These are phyloP conservation scores for Erythrophleum fordii DNA, from an alignment of 306 rosid genomes.

Conservation along the genomic window DNA sequence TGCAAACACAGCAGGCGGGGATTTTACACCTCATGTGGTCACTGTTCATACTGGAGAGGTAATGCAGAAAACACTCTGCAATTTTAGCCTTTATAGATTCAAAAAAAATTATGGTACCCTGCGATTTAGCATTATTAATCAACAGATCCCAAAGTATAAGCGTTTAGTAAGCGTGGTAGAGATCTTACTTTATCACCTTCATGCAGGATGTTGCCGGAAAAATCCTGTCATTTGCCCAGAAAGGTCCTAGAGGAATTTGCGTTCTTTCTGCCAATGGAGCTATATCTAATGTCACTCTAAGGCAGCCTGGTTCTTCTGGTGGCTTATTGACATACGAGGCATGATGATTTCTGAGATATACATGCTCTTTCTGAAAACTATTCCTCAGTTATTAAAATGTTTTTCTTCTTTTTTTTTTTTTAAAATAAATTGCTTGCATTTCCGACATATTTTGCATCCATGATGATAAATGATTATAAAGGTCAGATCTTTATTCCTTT, in stretches of 20 bases:
- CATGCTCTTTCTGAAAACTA: conserved; percentile 2
- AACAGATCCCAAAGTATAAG: conserved; percentile 24
- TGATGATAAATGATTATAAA: neutral
- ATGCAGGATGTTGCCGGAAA: conserved; percentile 84
- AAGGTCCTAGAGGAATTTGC: conserved; percentile 70
- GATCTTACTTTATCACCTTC: conserved; percentile 27
- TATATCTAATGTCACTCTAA: conserved; percentile 77
- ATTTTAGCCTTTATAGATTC: conserved; percentile 17
- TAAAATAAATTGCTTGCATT: conserved; percentile 21
- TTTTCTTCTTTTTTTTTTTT: neutral
- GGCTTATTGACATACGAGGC: conserved; percentile 87
- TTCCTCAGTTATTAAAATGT: neutral
- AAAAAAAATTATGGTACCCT: neutral
- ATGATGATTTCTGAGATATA: conserved; percentile 31
- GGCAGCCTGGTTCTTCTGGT: conserved; percentile 74
- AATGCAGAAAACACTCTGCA: conserved; percentile 24
- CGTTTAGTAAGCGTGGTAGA: conserved; percentile 24
- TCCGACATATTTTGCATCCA: conserved; percentile 21
- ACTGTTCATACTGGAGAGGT: conserved; percentile 82
- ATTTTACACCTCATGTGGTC: conserved; percentile 75
- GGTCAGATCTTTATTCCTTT: neutral
- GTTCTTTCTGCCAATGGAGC: conserved; percentile 86
- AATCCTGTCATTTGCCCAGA: conserved; percentile 65
- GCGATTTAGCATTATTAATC: conserved; percentile 6
- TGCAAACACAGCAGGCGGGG: conserved; percentile 63